Evolutionary conservation across 345 rosid species (phyloP).

Genomic region (Populus euphratica): DNA sequence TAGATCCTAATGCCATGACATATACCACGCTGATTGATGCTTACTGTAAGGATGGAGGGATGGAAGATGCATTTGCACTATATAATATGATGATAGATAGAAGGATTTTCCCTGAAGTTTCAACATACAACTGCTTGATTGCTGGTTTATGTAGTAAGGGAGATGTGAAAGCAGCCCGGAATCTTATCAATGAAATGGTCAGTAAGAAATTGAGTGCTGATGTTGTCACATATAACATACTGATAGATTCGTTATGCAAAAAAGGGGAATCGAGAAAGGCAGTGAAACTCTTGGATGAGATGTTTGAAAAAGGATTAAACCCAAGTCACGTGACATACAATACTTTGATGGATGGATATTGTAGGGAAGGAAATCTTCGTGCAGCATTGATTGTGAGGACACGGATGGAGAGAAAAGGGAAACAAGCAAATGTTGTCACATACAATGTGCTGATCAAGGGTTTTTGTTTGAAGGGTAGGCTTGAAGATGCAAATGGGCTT

Average conservation of each 20-base stretch:
- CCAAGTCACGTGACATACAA: slow-evolving; percentile 69
- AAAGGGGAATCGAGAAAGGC: slow-evolving; percentile 60
- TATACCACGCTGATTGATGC: slow-evolving; percentile 72
- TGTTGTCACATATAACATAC: slow-evolving; percentile 60
- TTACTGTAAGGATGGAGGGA: slow-evolving; percentile 53
- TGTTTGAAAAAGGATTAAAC: slow-evolving; percentile 43
- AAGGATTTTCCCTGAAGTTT: slow-evolving; percentile 45
- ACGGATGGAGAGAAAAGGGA: slow-evolving; percentile 69
- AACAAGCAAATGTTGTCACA: slow-evolving; percentile 55
- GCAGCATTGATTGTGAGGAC: slow-evolving; percentile 55
- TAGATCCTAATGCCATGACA: slow-evolving; percentile 41
- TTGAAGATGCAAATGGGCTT: slow-evolving; percentile 66
- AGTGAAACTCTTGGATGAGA: slow-evolving; percentile 48
- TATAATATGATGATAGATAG: slow-evolving; percentile 41
- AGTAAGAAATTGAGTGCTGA: slow-evolving; percentile 43
- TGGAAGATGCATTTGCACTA: slow-evolving; percentile 52
- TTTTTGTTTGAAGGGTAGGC: slow-evolving; percentile 54
- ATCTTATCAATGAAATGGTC: slow-evolving; percentile 41
- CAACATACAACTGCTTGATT: slow-evolving; percentile 74
- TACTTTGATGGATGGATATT: slow-evolving; percentile 69
- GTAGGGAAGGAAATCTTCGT: slow-evolving; percentile 63
- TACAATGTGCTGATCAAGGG: slow-evolving; percentile 69
- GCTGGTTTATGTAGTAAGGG: slow-evolving; percentile 57
- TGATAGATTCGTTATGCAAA: slow-evolving; percentile 58
- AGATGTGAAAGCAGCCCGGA: slow-evolving; percentile 36